Conservation (phyloP, 805 yeast genomes). For the Pichia paraexigua region DNA sequence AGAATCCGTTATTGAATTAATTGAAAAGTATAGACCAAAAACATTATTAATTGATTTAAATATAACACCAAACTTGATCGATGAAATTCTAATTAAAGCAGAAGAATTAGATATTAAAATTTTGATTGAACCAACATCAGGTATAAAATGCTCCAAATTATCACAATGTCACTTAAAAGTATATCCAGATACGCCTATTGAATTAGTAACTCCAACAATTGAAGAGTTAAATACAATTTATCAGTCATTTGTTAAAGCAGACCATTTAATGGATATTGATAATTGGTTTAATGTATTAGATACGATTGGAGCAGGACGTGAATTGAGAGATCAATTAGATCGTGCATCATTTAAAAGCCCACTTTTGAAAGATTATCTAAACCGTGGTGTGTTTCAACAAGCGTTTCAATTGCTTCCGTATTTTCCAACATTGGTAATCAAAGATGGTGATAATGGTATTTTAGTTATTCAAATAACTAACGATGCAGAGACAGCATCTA, state of each 20-base stretch:
- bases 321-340: slow-evolving; percentile 40
- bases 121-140: slow-evolving; percentile 74
- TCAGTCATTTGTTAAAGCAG: slow-evolving; percentile 35
- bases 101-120: slow-evolving; percentile 24
- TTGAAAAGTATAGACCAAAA: slow-evolving; percentile 37
- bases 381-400: slow-evolving; percentile 51
- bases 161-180: slow-evolving; percentile 31
- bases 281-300: slow-evolving; percentile 74
- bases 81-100: slow-evolving; percentile 28
- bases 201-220: slow-evolving; percentile 61
- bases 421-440: slow-evolving; percentile 56
- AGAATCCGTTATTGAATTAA: slow-evolving; percentile 33
- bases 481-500: slow-evolving; percentile 17
- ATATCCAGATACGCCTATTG: slow-evolving; percentile 40
- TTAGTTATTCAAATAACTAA: slow-evolving; percentile 34
- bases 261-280: slow-evolving; percentile 43
- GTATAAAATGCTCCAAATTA: slow-evolving; percentile 48
- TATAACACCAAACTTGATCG: slow-evolving; percentile 37
- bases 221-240: slow-evolving; percentile 52
- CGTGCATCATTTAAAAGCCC: slow-evolving; percentile 22
- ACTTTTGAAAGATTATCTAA: slow-evolving; percentile 23
- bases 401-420: slow-evolving; percentile 69
- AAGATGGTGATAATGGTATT: slow-evolving; percentile 62
- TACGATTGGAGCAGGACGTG: slow-evolving; percentile 39
- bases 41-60: slow-evolving; percentile 63